Evolutionary conservation across 176 grass and related monocot genomes (phyloP), one percentile per base, ranked within the genome.

Genomic region (Pharus latifolius): DNA sequence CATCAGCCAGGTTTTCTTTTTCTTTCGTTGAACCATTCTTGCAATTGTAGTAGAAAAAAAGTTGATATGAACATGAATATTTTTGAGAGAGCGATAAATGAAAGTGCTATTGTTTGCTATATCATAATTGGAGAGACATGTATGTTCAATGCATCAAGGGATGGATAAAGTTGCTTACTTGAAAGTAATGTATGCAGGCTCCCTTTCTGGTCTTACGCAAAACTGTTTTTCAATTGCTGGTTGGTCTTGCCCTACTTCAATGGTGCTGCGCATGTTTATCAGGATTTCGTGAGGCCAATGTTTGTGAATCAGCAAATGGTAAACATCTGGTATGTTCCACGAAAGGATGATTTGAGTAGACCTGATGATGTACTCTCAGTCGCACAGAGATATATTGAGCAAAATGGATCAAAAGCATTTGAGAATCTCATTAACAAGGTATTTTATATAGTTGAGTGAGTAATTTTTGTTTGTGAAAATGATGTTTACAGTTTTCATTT

Each of bases 211-310:
- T 83, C 96, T 67, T 95, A 91, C 43, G 78, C 45, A 43, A 95
- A 99, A 45, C 59, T 99, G 25, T 83, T 95, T 63, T 95, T 99
- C 67, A 99, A 85, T 78, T 95, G 84, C 41, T 95, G 96, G 96
- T 78, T 99, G 76, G 87, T 99, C 29, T 73, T 99, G 68, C 96
- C 96, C 65, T 84, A 88, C 41, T 95, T 99, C 49, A 99, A 80
- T 51, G 96, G 96, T 6, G 90, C 90, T 12, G 82, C 96, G 3
- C 89, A 86, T 82, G 90, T 99, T 28, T 99, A 99, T 78, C 81
- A 95, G 56, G 52, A 88, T 79, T 91, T 91, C 74, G 87, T 95
- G 67, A 83, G 96, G 67, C 96, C 84, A 54, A 23, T 94, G 58
- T 67, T 99, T 68, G 78, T 94, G 34, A 94, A 99, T 77, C 87